Evolutionary conservation across 73 alveolate genomes (phyloP), one percentile per base, ranked within the genome.

Genomic region (Paramecium sonneborni): DNA sequence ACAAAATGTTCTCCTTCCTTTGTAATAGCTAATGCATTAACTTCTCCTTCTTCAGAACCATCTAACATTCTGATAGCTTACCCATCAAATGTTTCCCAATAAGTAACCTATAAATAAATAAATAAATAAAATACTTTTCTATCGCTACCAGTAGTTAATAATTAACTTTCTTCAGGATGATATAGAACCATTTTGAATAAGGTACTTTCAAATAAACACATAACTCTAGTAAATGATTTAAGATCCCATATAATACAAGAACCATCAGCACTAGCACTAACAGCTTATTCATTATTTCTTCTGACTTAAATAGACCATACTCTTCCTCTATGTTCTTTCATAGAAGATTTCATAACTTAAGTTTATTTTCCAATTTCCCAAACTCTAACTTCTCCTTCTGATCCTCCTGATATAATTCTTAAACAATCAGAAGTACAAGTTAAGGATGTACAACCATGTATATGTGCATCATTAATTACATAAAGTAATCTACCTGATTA

Each of bases 211-310:
- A 98, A 98, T 35, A 98, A 92, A 92, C 99, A 98, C 95, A 95
- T 97, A 87, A 96, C 92, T 72, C 99, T 93, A 18, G 98, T 94
- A 95, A 93, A 96, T 85, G 95, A 92, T 84, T 94, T 95, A 43
- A 98, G 93, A 95, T 98, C 99, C 99, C 99, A 98, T 58, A 98
- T 97, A 85, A 98, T 98, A 93, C 99, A 98, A 30, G 99, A 97
- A 46, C 99, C 99, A 93, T 98, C 99, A 34, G 99, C 97, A 21
- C 99, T 95, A 32, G 99, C 99, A 41, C 98, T 92, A 7, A 98
- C 99, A n/a, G 99, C 99, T 92, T 97, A 93, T 44, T 95, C 98
- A 87, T 96, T 97, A 39, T 91, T 92, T 76, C 93, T 95, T 92
- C 97, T 85, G 85, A 94, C 92, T 93, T 95, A 82, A 84, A 98